A percentile compares a stretch with the other conserved stretches of the same genome.
phyloP scores from a whole-genome alignment of 2,329 filamentous ascomycete genomes.

The Xylariomycetidae sp. region DNA sequence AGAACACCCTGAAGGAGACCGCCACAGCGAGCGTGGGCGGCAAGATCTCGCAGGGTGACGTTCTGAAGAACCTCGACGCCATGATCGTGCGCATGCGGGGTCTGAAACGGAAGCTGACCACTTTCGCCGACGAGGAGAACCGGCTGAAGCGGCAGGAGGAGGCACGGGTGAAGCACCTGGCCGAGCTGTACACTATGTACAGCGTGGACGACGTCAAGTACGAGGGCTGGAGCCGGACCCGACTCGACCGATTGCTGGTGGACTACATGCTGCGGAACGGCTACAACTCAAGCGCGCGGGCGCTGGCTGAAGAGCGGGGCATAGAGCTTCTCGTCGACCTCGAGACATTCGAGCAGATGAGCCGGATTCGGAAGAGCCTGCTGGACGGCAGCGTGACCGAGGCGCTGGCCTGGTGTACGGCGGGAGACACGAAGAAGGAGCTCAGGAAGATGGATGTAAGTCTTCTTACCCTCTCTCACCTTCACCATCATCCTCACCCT shows the following conservation, averaged over 20 bases:
- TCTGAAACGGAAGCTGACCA: conserved; percentile 80
- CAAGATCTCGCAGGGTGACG: conserved; percentile 59
- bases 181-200: conserved; percentile 73
- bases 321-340: conserved; percentile 84
- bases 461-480: too few species aligned
- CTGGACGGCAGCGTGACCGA: conserved; percentile 67
- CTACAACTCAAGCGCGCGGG: conserved; percentile 71
- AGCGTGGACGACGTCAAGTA: conserved; percentile 89
- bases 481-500: too few species aligned
- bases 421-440: conserved; percentile 79
- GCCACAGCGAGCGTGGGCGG: conserved; percentile 64
- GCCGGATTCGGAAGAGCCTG: conserved; percentile 70
- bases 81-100: conserved; percentile 83
- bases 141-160: conserved; percentile 70
- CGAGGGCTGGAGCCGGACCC: conserved; percentile 78
- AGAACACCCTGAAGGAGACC: conserved; percentile 56
- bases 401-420: conserved; percentile 79
- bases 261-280: conserved; percentile 87
- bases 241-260: conserved; percentile 81
- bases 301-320: conserved; percentile 68
- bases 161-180: conserved; percentile 74
- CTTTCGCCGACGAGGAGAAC: conserved; percentile 73
- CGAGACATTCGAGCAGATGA: conserved; percentile 80
- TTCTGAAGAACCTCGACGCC: conserved; percentile 74
- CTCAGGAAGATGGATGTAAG: conserved; percentile 79